Conservation (phyloP, 371 early-diverging fungal species). For the Blyttiomyces sp. region DNA sequence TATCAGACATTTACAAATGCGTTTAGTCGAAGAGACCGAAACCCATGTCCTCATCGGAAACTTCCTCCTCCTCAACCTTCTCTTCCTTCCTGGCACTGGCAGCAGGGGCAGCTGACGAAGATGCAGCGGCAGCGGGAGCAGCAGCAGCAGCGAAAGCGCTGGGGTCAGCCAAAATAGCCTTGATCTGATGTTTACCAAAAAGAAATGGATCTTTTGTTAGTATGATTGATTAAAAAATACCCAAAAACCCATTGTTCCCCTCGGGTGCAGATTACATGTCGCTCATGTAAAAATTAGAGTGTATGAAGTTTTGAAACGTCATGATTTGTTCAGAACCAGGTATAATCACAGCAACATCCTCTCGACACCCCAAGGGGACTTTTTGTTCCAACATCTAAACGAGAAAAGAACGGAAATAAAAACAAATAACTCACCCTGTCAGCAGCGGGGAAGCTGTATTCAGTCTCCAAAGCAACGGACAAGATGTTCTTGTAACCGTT, state of each 20-base stretch:
- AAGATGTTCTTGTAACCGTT: constrained; percentile 96
- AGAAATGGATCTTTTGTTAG: too few species aligned
- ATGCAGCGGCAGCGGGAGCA: constrained; percentile 31
- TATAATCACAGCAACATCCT: constrained; percentile 7
- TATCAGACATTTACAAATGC: too few species aligned
- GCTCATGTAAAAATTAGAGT: constrained; percentile 80
- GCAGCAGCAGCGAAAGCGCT: constrained; percentile 32
- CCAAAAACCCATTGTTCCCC: neutral
- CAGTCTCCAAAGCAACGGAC: constrained; percentile 78
- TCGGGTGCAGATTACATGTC: neutral
- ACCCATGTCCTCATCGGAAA: constrained; percentile 42
- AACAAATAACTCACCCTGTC: constrained; percentile 67
- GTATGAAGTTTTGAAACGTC: constrained; percentile 52
- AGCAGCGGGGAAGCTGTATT: constrained; percentile 89
- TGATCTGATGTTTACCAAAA: too few species aligned
- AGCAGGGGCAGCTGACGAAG: constrained; percentile 30
- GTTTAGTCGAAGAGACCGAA: constrained; percentile 42
- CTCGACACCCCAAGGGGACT: constrained; percentile 18
- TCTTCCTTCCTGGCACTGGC: constrained; percentile 21
- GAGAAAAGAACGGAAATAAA: neutral
- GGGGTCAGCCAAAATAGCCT: constrained; percentile 46
- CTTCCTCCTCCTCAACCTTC: constrained; percentile 40
- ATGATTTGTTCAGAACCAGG: constrained; percentile 24
- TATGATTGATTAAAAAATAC: neutral
- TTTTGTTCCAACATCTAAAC: neutral